Evolutionary conservation across 768 basidiomycete genomes (phyloP).

Genomic region (Boletales sp.): DNA sequence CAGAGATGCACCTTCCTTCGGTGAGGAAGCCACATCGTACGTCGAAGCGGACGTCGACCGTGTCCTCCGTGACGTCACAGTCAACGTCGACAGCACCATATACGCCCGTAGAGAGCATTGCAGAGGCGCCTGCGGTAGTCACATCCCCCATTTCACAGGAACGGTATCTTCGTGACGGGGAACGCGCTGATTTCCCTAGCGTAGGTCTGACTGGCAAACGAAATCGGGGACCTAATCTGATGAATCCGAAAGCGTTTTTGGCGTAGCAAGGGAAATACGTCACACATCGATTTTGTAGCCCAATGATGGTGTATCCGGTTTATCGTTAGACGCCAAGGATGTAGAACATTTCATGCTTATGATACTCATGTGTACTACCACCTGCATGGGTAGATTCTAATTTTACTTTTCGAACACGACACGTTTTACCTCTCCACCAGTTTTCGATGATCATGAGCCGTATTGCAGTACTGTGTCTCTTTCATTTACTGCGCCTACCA

Average conservation of each 20-base stretch:
- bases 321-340: too few species aligned
- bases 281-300: too few species aligned
- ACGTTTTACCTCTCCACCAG: too few species aligned
- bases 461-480: too few species aligned
- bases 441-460: too few species aligned
- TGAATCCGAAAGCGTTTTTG: slow-evolving; percentile 41
- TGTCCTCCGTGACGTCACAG: slow-evolving; percentile 43
- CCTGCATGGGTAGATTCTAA: too few species aligned
- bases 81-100: slow-evolving; percentile 45
- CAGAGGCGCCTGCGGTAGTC: slow-evolving; percentile 20
- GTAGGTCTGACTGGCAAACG: slow-evolving; percentile 32
- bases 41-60: slow-evolving; percentile 31
- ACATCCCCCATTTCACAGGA: slow-evolving; percentile 28
- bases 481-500: too few species aligned
- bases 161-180: slow-evolving; percentile 28
- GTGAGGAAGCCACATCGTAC: slow-evolving; percentile 19
- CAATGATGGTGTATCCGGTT: too few species aligned
- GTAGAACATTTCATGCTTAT: too few species aligned
- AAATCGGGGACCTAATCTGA: slow-evolving; percentile 26
- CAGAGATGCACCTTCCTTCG: slow-evolving; percentile 25
- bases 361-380: too few species aligned
- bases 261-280: slow-evolving; percentile 19
- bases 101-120: slow-evolving; percentile 32
- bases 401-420: too few species aligned
- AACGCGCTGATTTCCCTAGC: slow-evolving; percentile 34